phyloP scores from a whole-genome alignment of 306 rosid genomes.

The Canavalia gladiata region DNA sequence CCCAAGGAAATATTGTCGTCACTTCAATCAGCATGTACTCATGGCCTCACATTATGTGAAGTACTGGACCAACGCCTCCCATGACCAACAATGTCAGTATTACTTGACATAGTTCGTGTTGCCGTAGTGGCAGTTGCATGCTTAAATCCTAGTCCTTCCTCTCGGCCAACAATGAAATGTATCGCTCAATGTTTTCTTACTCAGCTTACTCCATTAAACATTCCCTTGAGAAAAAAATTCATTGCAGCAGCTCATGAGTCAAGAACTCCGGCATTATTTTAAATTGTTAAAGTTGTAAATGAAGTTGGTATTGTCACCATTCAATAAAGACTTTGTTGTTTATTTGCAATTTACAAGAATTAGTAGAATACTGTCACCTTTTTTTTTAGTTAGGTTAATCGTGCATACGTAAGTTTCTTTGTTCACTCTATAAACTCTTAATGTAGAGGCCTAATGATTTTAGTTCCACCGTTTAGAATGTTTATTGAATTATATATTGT shows the following conservation, averaged over 20 bases:
- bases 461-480: too few relatives aligned
- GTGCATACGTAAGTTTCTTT: too few relatives aligned
- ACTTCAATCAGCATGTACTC: conserved; percentile 3
- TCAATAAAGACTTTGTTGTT: neutral
- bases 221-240: neutral
- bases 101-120: conserved; percentile 4
- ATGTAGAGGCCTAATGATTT: too few relatives aligned
- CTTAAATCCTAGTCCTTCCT: conserved; percentile 17
- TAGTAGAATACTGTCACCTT: too few relatives aligned
- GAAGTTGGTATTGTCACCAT: neutral
- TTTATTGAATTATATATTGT: too few relatives aligned
- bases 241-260: conserved; percentile 24
- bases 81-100: neutral
- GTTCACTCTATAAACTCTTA: too few relatives aligned
- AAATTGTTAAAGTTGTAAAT: neutral
- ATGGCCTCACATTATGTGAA: neutral
- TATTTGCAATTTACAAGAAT: neutral
- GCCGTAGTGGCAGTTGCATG: conserved; percentile 5
- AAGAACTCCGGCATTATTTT: neutral
- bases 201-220: neutral
- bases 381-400: too few relatives aligned
- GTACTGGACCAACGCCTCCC: conserved; percentile 29
- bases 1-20: conserved; percentile 32
- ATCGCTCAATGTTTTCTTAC: conserved; percentile 1
- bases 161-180: conserved; percentile 34